Evolutionary conservation across 2,329 filamentous ascomycete species (phyloP).

Genomic region (Cladosporium velox): DNA sequence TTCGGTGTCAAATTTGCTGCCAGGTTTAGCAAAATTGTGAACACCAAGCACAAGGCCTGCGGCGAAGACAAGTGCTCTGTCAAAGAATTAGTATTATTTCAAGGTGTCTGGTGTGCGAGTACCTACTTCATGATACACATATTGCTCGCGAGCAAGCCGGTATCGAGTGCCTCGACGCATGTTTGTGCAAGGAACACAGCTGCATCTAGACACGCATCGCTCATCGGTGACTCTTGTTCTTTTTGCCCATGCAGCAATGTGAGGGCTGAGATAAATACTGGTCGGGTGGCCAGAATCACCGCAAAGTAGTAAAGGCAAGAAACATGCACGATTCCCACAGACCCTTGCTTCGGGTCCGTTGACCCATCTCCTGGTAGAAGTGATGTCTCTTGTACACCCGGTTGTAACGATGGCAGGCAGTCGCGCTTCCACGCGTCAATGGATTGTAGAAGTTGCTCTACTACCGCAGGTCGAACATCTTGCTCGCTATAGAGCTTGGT

Average conservation of each 20-base stretch:
- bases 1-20: slow-evolving; percentile 50
- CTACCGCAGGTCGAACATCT: background rate
- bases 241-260: slow-evolving; percentile 28
- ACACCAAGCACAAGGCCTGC: slow-evolving; percentile 60
- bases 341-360: slow-evolving; percentile 12
- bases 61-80: slow-evolving; percentile 51
- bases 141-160: slow-evolving; percentile 52
- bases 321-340: slow-evolving; percentile 48
- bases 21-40: slow-evolving; percentile 55
- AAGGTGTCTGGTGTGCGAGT: too few relatives aligned
- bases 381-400: background rate
- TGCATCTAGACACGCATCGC: slow-evolving; percentile 57
- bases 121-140: slow-evolving; percentile 60
- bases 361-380: background rate
- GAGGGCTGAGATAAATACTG: slow-evolving; percentile 56
- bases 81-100: slow-evolving; percentile 23
- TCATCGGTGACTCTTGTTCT: slow-evolving; percentile 37
- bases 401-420: slow-evolving; percentile 4
- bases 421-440: slow-evolving; percentile 24
- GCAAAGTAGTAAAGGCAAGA: slow-evolving; percentile 62
- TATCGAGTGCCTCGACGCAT: slow-evolving; percentile 51
- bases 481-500: slow-evolving; percentile 15
- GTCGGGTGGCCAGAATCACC: slow-evolving; percentile 59
- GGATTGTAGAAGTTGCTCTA: slow-evolving; percentile 16
- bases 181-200: slow-evolving; percentile 59